These are phyloP conservation scores for Fusarium subtropicale DNA, from an alignment of 2,329 filamentous ascomycete genomes.

Conservation along the genomic window DNA sequence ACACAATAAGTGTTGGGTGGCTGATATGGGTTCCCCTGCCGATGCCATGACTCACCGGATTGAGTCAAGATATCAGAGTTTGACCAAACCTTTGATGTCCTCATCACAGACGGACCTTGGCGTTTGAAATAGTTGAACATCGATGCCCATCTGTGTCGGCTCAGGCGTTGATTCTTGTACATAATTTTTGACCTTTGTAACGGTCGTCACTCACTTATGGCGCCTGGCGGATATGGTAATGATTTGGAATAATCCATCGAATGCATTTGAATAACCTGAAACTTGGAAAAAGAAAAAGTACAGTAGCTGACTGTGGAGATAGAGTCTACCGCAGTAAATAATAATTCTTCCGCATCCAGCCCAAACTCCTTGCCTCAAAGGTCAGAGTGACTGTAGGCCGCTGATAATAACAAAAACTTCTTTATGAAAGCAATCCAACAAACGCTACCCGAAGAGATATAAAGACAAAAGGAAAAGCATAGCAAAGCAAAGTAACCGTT, in stretches of 20 bases:
- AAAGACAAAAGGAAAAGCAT: slow-evolving; percentile 11
- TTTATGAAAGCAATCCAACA: slow-evolving; percentile 12
- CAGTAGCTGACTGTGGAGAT: slow-evolving; percentile 13
- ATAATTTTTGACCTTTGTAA: slow-evolving; percentile 35
- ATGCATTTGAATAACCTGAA: slow-evolving; percentile 39
- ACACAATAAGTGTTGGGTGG: slow-evolving; percentile 27
- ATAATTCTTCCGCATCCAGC: slow-evolving; percentile 36
- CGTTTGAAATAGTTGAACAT: neutral
- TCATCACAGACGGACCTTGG: neutral
- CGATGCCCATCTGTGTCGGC: neutral
- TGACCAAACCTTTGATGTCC: slow-evolving; percentile 1
- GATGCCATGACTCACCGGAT: neutral
- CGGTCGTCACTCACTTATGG: slow-evolving; percentile 31
- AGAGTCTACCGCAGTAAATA: slow-evolving; percentile 20
- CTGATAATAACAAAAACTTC: slow-evolving; percentile 10
- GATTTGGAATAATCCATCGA: slow-evolving; percentile 31
- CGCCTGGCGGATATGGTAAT: slow-evolving; percentile 28
- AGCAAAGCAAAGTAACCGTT: slow-evolving; percentile 11
- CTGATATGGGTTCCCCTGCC: neutral
- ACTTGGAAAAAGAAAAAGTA: slow-evolving; percentile 27
- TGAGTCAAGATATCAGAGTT: neutral
- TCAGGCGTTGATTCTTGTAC: slow-evolving; percentile 22
- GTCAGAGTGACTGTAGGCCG: slow-evolving; percentile 16
- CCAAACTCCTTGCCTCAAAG: slow-evolving; percentile 40
- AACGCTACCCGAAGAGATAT: slow-evolving; percentile 2